These are phyloP conservation scores for Magnusiomyces sp. DNA, from an alignment of 1,139 yeast species.

Conservation along the genomic window DNA sequence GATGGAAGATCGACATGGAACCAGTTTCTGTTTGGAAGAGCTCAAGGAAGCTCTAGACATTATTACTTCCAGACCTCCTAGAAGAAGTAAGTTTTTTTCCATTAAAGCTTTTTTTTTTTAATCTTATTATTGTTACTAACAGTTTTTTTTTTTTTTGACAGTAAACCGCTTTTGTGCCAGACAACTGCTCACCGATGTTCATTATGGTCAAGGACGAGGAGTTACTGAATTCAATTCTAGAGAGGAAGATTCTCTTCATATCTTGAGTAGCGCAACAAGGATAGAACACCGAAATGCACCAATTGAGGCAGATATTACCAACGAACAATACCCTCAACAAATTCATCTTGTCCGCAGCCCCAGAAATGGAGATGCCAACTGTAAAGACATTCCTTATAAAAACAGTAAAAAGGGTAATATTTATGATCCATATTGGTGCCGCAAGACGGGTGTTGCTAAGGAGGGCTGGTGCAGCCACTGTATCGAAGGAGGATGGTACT, in stretches of 20 bases:
- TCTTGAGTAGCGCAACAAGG: slow-evolving; percentile 19
- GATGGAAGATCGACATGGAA: slow-evolving; percentile 20
- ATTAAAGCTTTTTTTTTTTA: too few relatives aligned
- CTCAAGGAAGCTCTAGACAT: slow-evolving; percentile 21
- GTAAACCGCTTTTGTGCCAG: slow-evolving; percentile 21
- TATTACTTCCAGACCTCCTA: slow-evolving; percentile 22
- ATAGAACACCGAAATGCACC: slow-evolving; percentile 15
- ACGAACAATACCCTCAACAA: slow-evolving; percentile 2
- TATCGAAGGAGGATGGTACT: slow-evolving; percentile 20
- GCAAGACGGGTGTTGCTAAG: slow-evolving; percentile 18
- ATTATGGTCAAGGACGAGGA: slow-evolving; percentile 21
- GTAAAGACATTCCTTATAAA: slow-evolving; percentile 16
- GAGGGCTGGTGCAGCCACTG: slow-evolving; percentile 28
- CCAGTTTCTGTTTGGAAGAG: slow-evolving; percentile 20
- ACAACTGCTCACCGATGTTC: slow-evolving; percentile 22
- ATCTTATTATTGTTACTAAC: slow-evolving; percentile 1
- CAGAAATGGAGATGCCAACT: too few relatives aligned
- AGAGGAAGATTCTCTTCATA: slow-evolving; percentile 15
- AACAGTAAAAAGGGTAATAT: slow-evolving; percentile 19
- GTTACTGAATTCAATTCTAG: slow-evolving; percentile 21
- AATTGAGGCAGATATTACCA: slow-evolving; percentile 9
- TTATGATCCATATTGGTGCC: slow-evolving; percentile 23
- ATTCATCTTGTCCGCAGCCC: not conserved
- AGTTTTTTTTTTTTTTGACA: not conserved
- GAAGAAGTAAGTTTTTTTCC: slow-evolving; percentile 14